Conservation (phyloP, 2,329 filamentous ascomycete species). For the Aspergillus chevalieri region DNA sequence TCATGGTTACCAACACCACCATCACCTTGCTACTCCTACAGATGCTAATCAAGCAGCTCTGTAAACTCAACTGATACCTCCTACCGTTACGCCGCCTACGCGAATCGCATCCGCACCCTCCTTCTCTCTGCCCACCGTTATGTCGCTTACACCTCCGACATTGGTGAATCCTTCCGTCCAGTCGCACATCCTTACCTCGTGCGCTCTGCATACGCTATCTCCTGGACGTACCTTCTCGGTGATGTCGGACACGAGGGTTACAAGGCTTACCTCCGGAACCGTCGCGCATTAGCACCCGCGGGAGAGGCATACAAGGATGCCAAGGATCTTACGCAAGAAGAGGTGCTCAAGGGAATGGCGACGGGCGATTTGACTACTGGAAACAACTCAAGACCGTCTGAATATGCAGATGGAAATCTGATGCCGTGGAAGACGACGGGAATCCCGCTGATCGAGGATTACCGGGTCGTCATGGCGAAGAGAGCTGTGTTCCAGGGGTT, state of each 20-base stretch:
- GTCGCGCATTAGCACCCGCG: conserved; percentile 64
- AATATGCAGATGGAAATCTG: conserved; percentile 18
- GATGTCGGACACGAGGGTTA: conserved; percentile 92
- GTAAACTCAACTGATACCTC: conserved; percentile 77
- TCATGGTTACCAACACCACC: too few relatives aligned
- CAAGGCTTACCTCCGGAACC: conserved; percentile 86
- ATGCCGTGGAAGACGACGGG: conserved; percentile 38
- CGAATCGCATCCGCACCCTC: conserved; percentile 75
- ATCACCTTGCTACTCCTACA: background rate
- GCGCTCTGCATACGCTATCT: conserved; percentile 76
- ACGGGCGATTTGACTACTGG: conserved; percentile 23
- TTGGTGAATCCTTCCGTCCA: conserved; percentile 92
- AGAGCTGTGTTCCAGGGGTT: conserved; percentile 83
- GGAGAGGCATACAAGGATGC: conserved; percentile 44
- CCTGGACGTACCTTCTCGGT: conserved; percentile 85
- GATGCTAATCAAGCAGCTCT: conserved; percentile 43
- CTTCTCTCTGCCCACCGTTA: conserved; percentile 88
- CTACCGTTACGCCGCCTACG: conserved; percentile 89
- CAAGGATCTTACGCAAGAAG: conserved; percentile 23
- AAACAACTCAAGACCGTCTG: conserved; percentile 2
- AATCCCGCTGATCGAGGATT: conserved; percentile 78
- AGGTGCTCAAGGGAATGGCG: conserved; percentile 31
- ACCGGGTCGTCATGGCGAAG: conserved; percentile 83
- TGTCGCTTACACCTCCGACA: conserved; percentile 92
- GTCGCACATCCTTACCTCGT: conserved; percentile 82